Conservation (phyloP, 1,139 yeast species). For the Lodderomyces theae region DNA sequence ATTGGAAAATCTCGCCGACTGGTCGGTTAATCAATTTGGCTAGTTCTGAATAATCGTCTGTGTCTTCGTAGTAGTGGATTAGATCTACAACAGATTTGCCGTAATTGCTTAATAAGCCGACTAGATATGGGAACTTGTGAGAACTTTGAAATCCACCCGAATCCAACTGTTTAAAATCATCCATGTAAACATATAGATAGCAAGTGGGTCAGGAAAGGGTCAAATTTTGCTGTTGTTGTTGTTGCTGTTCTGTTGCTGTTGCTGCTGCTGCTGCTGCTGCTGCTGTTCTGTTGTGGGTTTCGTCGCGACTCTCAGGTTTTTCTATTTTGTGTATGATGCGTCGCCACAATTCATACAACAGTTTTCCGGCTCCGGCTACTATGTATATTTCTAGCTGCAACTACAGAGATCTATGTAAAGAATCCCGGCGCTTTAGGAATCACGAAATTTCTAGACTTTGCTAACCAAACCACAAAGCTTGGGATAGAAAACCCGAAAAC, state of each 20-base stretch:
- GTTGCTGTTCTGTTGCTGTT: too few relatives aligned
- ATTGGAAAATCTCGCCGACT: slow-evolving; percentile 43
- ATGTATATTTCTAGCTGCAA: too few relatives aligned
- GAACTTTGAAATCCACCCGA: slow-evolving; percentile 15
- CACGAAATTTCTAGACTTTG: slow-evolving; percentile 26
- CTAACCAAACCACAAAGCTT: slow-evolving; percentile 24
- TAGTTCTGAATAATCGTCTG: slow-evolving; percentile 21
- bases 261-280: too few relatives aligned
- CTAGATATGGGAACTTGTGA: slow-evolving; percentile 18
- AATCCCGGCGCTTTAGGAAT: slow-evolving; percentile 16
- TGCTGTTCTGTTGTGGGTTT: too few relatives aligned
- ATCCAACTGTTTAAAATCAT: slow-evolving; percentile 25
- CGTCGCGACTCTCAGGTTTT: too few relatives aligned
- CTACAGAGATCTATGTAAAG: slow-evolving; percentile 6
- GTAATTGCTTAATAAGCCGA: slow-evolving; percentile 15
- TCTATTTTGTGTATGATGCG: slow-evolving; percentile 1
- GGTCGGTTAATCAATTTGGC: slow-evolving; percentile 47
- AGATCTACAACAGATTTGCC: slow-evolving; percentile 28
- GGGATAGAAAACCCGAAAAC: slow-evolving; percentile 29
- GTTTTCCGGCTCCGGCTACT: neutral
- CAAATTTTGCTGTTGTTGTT: too few relatives aligned
- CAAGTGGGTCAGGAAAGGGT: too few relatives aligned
- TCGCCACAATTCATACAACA: neutral
- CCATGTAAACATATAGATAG: slow-evolving; percentile 18
- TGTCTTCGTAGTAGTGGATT: slow-evolving; percentile 15